These are phyloP conservation scores for Voacanga thouarsii DNA, from an alignment of 257 asterid species.

Conservation along the genomic window DNA sequence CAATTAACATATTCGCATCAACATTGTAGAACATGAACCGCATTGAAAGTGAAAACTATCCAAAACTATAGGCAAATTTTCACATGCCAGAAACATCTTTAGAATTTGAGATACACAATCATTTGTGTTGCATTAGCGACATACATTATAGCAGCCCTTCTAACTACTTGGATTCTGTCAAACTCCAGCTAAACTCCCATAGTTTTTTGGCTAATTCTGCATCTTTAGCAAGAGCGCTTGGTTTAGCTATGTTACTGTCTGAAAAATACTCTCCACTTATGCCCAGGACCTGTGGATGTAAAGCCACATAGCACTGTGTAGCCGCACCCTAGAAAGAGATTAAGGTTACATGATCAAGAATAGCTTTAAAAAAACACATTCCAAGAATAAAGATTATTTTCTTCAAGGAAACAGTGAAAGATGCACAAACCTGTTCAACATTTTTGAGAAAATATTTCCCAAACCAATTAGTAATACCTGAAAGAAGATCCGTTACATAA, in stretches of 20 bases:
- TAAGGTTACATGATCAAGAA: neutral
- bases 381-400: neutral
- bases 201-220: constrained; percentile 28
- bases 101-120: neutral
- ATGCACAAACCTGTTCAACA: constrained; percentile 55
- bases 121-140: neutral
- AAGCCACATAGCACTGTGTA: constrained; percentile 56
- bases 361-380: too few relatives aligned
- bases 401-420: neutral
- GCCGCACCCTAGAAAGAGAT: constrained; percentile 45
- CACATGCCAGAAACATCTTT: neutral
- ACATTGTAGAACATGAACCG: neutral
- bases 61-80: neutral
- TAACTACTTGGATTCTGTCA: constrained; percentile 16
- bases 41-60: neutral
- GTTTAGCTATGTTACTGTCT: constrained; percentile 31
- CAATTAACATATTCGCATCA: too few relatives aligned
- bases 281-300: constrained; percentile 38
- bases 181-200: constrained; percentile 33
- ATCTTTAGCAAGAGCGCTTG: constrained; percentile 27
- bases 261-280: constrained; percentile 34
- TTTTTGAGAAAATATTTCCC: constrained; percentile 60
- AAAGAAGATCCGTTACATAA: constrained; percentile 15
- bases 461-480: constrained; percentile 46
- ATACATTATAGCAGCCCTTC: neutral